Evolutionary conservation across 2,329 filamentous ascomycete species (phyloP), one percentile per base, ranked within the genome.

Genomic region (Colletotrichum musicola): DNA sequence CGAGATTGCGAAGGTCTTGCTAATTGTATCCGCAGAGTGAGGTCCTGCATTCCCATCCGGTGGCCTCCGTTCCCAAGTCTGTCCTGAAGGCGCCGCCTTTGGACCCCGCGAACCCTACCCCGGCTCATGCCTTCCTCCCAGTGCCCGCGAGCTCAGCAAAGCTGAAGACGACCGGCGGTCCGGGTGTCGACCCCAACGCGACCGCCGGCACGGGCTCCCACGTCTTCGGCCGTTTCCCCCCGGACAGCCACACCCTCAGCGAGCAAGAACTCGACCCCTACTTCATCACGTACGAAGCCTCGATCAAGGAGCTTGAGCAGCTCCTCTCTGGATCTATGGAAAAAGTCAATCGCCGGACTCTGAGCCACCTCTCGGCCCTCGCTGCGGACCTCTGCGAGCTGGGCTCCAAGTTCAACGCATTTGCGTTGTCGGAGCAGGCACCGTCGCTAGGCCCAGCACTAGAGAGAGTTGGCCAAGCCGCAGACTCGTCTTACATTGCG

Each of bases 261-360:
- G 97, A 99, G 78, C 90, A 94, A 74, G 95, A 98, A 61, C 86
- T 99, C 16, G 96, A 99, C 75, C 94, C 95, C 2, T 99, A 98
- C 79, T 99, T 99, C 80, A 91, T 95, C 68, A 92, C 93, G 44
- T 99, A 97, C 73, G 97, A 99, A 78, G 87, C 91, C 3, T 95
- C 94, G 1, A 97, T 95, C 10, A 94, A 96, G 77, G 95, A 98
- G 72, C 85, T 98, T 1, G 97, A 99, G 78, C 85, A 92, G 16
- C 86, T 98, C 4, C 85, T 99, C 3, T 94, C 93, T 75, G 96
- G 96, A 0, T 94, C 94, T 6, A 97, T 99, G 84, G 97, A 99
- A 78, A 98, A 97, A 79, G 94, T 98, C 70, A 99, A 98, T 75
- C 90, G 95, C 38, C 89, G 96, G 42, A 94, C 95, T 6, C 83